Base-by-base conservation (phyloP, 2,329 filamentous ascomycete genomes). In the Cladosporium cucumerinum region DNA sequence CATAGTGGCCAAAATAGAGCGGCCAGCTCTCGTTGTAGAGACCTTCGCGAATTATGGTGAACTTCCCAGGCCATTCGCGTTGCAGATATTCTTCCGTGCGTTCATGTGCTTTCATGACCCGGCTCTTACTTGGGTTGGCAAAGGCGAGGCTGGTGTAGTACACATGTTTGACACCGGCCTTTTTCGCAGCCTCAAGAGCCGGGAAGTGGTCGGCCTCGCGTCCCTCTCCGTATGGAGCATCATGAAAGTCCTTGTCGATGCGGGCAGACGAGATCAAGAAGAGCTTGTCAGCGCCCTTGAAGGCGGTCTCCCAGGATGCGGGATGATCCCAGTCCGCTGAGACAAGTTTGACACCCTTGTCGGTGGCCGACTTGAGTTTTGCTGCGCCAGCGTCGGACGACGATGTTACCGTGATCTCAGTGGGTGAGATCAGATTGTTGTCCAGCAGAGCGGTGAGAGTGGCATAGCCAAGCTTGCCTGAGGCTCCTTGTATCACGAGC, bases 21-120 rank as follows among this genome's bases (percentile, higher is more conserved):
- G 80, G 80, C 81, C 81, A 82, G 61, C 74, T 78, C 70, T 82
- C 80, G 54, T 78, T 80, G 63, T 82, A 81, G 63, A 82, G 61
- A 0, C 81, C 80, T 65, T 82, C 78, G 0, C 80, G 70, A 0
- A 82, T 70, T 5, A 81, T 69, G 0, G 79, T 81, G 5, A 73
- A 75, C 11, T 67, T 49, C 16, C 72, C 71, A 5, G 77, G 46
- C 21, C 73, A 70, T 1, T 70, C 65, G 23, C 68, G 30, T 34
- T 63, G 57, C 60, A 82, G 67, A 57, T 79, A 80, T 18, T 69
- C 69, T 67, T 82, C 80, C 0, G 81, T 82, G 4, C 79, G 72
- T n/a, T 78, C 76, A 65, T 82, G 81, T 1, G 80, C 80, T 5
- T 73, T 74, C 81, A 82, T 82, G 5, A 82, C 80, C 8, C 73